Base-by-base conservation (phyloP, 768 basidiomycete genomes). In the Paxillus ammoniavirescens region DNA sequence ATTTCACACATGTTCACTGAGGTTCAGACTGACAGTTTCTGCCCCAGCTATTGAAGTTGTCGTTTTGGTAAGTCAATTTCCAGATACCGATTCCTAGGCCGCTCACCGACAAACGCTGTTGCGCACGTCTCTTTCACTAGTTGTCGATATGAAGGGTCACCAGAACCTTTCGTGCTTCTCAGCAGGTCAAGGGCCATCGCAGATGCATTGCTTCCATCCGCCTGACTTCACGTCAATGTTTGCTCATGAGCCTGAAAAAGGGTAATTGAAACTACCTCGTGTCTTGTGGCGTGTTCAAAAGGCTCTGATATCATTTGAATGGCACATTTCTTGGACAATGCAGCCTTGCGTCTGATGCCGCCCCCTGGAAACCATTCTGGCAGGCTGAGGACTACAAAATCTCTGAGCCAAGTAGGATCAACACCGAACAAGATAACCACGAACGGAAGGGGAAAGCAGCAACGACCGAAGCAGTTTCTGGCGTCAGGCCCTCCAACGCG, bases 261-360 rank as follows among this genome's bases (percentile, higher is more conserved):
- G 5, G 40, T 18, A 18, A 4, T n/a, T 13, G 15, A 18, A 26
- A 4, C 31, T n/a, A 60, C 58, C 54, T 63, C 43, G 45, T 55
- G 55, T 37, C 45, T 51, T 35, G 5, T 46, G 28, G 49, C 61
- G 13, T 55, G 17, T 38, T 64, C 51, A 28, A 63, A 64, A 0
- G 59, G 54, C 10, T 58, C 57, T 18, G 21, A 13, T 43, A 66
- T 53, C 48, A 65, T 63, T 28, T 46, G 37, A 8, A 6, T 35
- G 18, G 51, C 51, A 35, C 49, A 57, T 8, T 26, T 5, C 17
- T 37, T 55, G 17, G 59, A 56, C 15, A 49, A 7, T 7, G 2
- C 15, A 3, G 65, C 65, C 41, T 54, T 55, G 53, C 53, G 60
- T 51, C 67, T 69, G 52, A 76, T 72, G 12, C 49, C 17, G 10